Base-by-base conservation (phyloP, 371 early-diverging fungal genomes). In the Lichtheimia ramosa region DNA sequence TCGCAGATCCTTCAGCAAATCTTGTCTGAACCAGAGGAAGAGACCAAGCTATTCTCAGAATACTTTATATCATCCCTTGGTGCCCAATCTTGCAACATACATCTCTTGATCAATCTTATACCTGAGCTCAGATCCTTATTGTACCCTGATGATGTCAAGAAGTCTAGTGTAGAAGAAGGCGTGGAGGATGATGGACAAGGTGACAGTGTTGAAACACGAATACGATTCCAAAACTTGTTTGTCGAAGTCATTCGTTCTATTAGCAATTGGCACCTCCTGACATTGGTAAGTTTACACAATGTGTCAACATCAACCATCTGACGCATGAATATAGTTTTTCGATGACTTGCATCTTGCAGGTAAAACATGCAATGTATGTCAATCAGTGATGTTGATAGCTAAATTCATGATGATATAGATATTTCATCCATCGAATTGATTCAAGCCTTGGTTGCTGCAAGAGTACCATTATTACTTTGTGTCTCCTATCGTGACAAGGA, bases 1-100 rank as follows among this genome's bases (percentile, higher is more conserved):
- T 78, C 79, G 21, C 75, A 75, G 57, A 73, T 78, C 6, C 20
- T 78, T 23, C 73, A 75, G 23, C 79, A 78, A 42, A 71, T 78
- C 15, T 53, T 78, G 43, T 71, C 79, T 4, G 75, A 78, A 58
- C 68, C 79, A 0, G 71, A 69, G 48, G 73, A 73, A 12, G 74
- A 72, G n/a, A 75, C 65, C 46, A 66, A 70, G 28, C 25, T 43
- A 7, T 73, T 78, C 8, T 69, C 73, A 34, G 54, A 65, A 10
- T 69, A 72, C 48, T 51, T 78, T 15, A 66, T 67, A 34, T 24
- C 55, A 15, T 65, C 64, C 15, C 48, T 78, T 0, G 74, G 71
- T 1, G 7, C 69, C 0, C 75, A 75, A 24, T 69, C 71, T 51
- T 70, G 60, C 54, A 75, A 78, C 50, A 64, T 75, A 2, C 63